Evolutionary conservation across 345 rosid species (phyloP).

Genomic region (Sisymbrium altissimum): DNA sequence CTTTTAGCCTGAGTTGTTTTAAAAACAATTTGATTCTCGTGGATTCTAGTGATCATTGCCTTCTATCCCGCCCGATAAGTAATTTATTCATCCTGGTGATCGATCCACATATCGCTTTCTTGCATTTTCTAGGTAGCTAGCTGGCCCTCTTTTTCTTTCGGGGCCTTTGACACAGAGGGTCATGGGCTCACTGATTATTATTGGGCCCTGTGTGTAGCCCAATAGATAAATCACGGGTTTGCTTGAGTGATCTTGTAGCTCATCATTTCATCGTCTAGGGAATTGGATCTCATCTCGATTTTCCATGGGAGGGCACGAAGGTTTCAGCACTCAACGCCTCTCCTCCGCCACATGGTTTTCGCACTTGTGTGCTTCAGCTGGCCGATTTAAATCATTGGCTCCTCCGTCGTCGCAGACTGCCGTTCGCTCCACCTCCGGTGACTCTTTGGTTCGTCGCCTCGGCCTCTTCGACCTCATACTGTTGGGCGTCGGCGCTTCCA

Average conservation of each 20-base stretch:
- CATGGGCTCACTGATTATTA: background rate
- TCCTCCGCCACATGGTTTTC: slow-evolving; percentile 53
- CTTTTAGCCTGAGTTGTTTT: background rate
- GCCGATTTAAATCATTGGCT: slow-evolving; percentile 49
- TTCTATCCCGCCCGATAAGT: background rate
- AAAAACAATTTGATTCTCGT: background rate
- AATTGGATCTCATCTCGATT: background rate
- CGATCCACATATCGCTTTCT: too few species aligned
- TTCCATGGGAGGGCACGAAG: slow-evolving; percentile 32
- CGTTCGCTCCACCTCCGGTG: slow-evolving; percentile 34
- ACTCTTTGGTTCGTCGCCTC: slow-evolving; percentile 77
- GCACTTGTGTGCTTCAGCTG: slow-evolving; percentile 69
- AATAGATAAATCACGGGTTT: background rate
- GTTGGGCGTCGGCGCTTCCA: slow-evolving; percentile 87
- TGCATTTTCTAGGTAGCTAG: too few species aligned
- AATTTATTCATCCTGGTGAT: too few species aligned
- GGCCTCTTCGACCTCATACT: slow-evolving; percentile 78
- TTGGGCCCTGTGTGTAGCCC: background rate
- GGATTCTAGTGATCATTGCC: background rate
- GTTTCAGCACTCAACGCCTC: slow-evolving; percentile 23
- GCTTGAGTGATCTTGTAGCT: background rate
- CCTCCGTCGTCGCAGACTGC: slow-evolving; percentile 33
- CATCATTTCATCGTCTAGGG: background rate
- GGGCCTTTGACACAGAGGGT: background rate
- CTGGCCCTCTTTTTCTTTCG: background rate